Percentiles rank a stretch among this genome's conserved stretches.
phyloP scores from a whole-genome alignment of 2,329 filamentous ascomycete genomes.

The Colletotrichum filicis region DNA sequence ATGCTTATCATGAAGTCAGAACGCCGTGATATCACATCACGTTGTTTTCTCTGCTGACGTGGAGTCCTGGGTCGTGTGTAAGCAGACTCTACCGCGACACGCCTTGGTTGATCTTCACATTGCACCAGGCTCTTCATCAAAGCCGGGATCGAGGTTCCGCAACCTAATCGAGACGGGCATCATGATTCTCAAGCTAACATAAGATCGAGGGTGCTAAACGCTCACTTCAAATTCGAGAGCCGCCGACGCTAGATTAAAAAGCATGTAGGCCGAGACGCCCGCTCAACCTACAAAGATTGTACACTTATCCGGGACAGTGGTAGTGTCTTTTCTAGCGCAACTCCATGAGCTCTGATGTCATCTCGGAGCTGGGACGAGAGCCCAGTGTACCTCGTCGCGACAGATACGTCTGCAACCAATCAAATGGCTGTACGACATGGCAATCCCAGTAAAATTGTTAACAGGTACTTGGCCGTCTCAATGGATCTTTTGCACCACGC shows the following conservation, averaged over 20 bases:
- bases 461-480: background rate
- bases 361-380: background rate
- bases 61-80: too few relatives aligned
- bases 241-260: background rate
- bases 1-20: too few relatives aligned
- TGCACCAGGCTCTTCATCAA: too few relatives aligned
- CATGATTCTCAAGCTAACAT: background rate
- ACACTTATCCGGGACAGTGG: background rate
- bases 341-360: constrained; percentile 12
- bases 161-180: background rate
- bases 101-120: background rate
- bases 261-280: background rate
- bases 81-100: too few relatives aligned
- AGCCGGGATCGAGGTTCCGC: background rate
- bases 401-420: background rate
- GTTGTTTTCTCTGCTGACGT: too few relatives aligned
- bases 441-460: background rate
- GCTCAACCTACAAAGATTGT: background rate
- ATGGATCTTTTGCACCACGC: background rate
- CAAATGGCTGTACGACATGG: background rate
- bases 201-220: background rate
- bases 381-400: background rate
- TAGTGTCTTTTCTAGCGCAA: background rate
- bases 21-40: too few relatives aligned
- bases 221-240: background rate